Percentiles rank a stretch among this genome's conserved stretches.
phyloP scores from a whole-genome alignment of 129 eudicot species.

The Escallonia herrerae region DNA sequence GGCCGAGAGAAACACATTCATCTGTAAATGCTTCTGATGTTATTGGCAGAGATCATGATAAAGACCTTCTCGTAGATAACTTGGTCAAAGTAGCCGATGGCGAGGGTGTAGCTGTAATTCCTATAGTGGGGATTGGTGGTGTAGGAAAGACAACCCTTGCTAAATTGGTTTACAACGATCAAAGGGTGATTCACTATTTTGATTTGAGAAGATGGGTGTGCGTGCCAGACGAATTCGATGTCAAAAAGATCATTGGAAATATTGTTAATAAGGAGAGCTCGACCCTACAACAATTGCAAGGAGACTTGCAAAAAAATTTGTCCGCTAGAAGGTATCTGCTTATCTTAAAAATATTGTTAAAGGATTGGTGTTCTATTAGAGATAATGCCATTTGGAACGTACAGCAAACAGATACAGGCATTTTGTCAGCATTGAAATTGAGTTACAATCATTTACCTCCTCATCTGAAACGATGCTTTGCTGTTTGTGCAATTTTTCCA shows the following conservation, averaged over 20 bases:
- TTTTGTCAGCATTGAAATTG: slow-evolving; percentile 12
- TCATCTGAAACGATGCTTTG: slow-evolving; percentile 19
- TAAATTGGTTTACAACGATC: neutral
- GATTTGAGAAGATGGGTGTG: neutral
- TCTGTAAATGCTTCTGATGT: no score
- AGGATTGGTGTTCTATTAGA: slow-evolving; percentile 5
- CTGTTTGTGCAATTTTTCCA: slow-evolving; percentile 18
- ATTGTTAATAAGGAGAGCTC: neutral
- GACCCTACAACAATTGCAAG: neutral
- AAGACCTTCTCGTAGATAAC: no score
- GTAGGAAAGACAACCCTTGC: neutral
- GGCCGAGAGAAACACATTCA: no score
- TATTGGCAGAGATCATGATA: no score
- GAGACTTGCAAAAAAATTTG: no score
- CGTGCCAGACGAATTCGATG: neutral
- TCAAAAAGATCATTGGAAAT: neutral
- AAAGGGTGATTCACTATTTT: neutral
- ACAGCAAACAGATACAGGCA: neutral
- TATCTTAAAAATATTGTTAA: no score
- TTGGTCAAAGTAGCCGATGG: no score
- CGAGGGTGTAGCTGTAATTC: neutral
- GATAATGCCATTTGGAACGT: slow-evolving; percentile 1
- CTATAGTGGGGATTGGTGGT: neutral
- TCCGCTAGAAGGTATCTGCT: neutral
- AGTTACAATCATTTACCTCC: slow-evolving; percentile 28